Base-by-base conservation (phyloP, 2,329 filamentous ascomycete genomes). In the Aspergillus nomiae region DNA sequence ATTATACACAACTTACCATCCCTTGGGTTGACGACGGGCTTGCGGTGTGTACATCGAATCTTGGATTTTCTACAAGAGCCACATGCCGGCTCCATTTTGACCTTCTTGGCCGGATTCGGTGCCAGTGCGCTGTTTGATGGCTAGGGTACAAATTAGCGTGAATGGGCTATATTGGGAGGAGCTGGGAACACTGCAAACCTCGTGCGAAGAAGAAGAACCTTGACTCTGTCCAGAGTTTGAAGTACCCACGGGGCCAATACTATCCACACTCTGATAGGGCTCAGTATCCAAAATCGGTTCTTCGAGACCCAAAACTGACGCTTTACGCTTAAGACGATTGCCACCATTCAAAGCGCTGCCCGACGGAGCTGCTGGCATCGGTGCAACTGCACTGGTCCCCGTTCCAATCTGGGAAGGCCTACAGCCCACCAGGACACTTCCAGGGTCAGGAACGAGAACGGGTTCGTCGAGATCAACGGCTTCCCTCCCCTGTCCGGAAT, bases 41-140 rank as follows among this genome's bases (percentile, higher is more conserved):
- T 63, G 53, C 68, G 67, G 48, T 74, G 73, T 14, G 32, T 60
- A 63, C 73, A 75, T 38, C 70, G 69, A 63, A 69, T 68, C 67
- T 74, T 75, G 59, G 65, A 67, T 46, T 45, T 64, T 21, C 66
- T 70, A 58, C 73, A 75, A 9, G 58, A 48, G 19, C 26, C 56
- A 56, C 73, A 75, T 8, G 67, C 68, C n/a, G 63, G 65, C 6
- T 55, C 58, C 53, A 62, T 10, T 55, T 59, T 55, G 16, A 30
- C 43, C 48, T 55, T 32, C 61, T 43, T 30, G 51, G n/a, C 16
- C 11, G 16, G 58, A 16, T 45, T 65, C 59, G 6, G 16, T 19
- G 28, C 48, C 5, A 19, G 12, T 51, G 48, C 11, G 19, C 19
- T 21, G 48, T 7, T 11, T 2, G 16, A 2, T 21, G 12, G 21